Evolutionary conservation across 2,329 filamentous ascomycete species (phyloP).

Genomic region (Penicillium thymicola): DNA sequence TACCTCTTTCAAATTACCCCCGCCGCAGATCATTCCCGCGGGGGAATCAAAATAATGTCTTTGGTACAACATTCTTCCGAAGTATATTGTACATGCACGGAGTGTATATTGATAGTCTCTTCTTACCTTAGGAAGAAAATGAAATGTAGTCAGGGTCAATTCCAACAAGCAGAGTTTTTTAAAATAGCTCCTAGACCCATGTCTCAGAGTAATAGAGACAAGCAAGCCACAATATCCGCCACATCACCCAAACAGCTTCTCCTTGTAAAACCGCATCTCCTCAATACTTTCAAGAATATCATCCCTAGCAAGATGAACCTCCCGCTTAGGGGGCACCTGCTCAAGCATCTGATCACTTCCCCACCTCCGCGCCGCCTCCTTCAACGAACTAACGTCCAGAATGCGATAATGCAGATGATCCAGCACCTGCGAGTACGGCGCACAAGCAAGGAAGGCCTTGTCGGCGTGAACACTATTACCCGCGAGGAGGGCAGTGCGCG

Average conservation of each 20-base stretch:
- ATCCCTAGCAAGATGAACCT: conserved; percentile 74
- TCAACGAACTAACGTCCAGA: conserved; percentile 85
- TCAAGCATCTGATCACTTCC: conserved; percentile 58
- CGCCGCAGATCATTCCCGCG: conserved; percentile 1
- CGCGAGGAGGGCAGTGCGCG: conserved; percentile 69
- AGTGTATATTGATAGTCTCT: not conserved
- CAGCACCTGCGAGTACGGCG: conserved; percentile 70
- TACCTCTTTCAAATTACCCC: not conserved
- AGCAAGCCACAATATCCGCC: not conserved
- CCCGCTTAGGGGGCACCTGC: conserved; percentile 68
- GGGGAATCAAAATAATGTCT: not conserved
- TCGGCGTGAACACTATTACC: conserved; percentile 95
- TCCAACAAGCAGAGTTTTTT: not conserved
- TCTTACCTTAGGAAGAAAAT: not conserved
- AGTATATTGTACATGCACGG: not conserved
- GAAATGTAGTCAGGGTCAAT: not conserved
- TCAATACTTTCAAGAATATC: conserved; percentile 95
- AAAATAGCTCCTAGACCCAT: not conserved
- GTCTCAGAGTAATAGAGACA: not conserved
- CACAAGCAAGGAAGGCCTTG: conserved; percentile 70
- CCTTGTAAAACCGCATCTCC: conserved; percentile 80
- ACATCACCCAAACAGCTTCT: conserved; percentile 58
- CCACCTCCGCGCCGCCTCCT: conserved; percentile 87
- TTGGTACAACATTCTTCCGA: not conserved
- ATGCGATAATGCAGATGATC: conserved; percentile 85